Percentiles rank a stretch among this genome's conserved stretches.
These are phyloP conservation scores for Microsporum canis DNA, from an alignment of 2,329 filamentous ascomycete genomes.

Conservation along the genomic window DNA sequence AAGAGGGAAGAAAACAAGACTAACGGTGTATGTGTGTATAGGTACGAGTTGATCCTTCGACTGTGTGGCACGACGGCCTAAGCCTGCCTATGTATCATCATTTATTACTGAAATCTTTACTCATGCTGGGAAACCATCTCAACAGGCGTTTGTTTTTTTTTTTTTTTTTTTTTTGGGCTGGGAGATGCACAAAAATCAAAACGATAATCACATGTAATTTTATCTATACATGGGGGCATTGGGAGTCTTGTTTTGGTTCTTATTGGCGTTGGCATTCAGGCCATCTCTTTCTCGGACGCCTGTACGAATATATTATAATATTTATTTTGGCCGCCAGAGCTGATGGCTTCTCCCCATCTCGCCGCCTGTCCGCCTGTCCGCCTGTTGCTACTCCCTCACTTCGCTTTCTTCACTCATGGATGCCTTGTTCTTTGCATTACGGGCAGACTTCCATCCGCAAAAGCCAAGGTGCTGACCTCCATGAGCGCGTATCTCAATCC, in stretches of 20 bases:
- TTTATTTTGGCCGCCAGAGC: background rate
- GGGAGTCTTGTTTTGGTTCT: background rate
- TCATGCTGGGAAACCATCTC: background rate
- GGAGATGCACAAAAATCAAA: background rate
- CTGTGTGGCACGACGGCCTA: constrained; percentile 22
- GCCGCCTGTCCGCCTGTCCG: background rate
- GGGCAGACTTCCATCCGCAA: background rate
- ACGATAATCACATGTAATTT: background rate
- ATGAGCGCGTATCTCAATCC: background rate
- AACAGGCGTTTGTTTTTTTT: background rate
- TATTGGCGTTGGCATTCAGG: background rate
- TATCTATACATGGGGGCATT: background rate
- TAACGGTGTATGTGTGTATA: background rate
- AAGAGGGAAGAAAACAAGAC: background rate
- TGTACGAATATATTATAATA: background rate
- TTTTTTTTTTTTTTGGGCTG: background rate
- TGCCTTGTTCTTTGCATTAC: no score
- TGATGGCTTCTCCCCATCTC: background rate
- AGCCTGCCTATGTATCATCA: background rate
- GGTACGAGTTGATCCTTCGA: constrained; percentile 13
- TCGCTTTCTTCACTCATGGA: no score
- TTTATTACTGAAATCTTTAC: background rate
- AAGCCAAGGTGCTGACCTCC: background rate
- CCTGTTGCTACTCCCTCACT: background rate
- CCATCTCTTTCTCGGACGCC: background rate